Base-by-base conservation (phyloP, 1,284 basidiomycete species). In the Cutaneotrichosporon arboriforme region DNA sequence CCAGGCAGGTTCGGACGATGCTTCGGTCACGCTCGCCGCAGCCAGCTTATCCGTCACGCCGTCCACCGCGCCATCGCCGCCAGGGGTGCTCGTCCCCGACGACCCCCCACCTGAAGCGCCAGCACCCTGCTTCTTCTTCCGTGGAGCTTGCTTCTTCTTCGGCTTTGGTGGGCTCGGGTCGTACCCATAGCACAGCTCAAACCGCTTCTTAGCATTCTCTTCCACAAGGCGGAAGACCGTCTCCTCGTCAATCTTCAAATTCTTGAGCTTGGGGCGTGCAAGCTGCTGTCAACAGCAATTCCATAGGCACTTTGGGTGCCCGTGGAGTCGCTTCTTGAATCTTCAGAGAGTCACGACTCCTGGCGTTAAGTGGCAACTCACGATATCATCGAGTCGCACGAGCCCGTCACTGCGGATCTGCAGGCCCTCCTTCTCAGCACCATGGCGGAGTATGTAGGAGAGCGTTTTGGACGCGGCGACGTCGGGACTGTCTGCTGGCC, bases 391-490 rank as follows among this genome's bases (percentile, higher is more conserved):
- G 0, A 92, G 84, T 55, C 79, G 79, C 0, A 90, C 81, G 66
- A 83, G 93, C 1, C 91, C 91, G 72, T 93, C 90, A 3, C 78
- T 64, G 3, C 90, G 81, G 74, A 93, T 85, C 3, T 76, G 63
- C 2, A 96, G 74, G 0, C 83, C 81, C 64, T 92, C 86, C 49
- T 83, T 83, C 61, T 83, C 78, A 0, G 88, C 88, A 0, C 88
- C 88, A 72, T 94, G 90, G 3, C 90, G 81, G 4, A 94, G 79
- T 22, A 94, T 80, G 79, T 87, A 93, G 0, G 88, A 84, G 0
- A 94, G 75, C 0, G 87, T 85, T 69, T 91, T 90, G 17, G 86
- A 88, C 18, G 86, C 75, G 20, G 73, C 63, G 1, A 79, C 76
- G 40, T 77, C 76, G 18, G 74, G 73, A n/a, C 70, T 63, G 51